A percentile compares a stretch with the other conserved stretches of the same genome.
phyloP scores from a whole-genome alignment of 106 monocot species.

The Iris macrosiphon region DNA sequence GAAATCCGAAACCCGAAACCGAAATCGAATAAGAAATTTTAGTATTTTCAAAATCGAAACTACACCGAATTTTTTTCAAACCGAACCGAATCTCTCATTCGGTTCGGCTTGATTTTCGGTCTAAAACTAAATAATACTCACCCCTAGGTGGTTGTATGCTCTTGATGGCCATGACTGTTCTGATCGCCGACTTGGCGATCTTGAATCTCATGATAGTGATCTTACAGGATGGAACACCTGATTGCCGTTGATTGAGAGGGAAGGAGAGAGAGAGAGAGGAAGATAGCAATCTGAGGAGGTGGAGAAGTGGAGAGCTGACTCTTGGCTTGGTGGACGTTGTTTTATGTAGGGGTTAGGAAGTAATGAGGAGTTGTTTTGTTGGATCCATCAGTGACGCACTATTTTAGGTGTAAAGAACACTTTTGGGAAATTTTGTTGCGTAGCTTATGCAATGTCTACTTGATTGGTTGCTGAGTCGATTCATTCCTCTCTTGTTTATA shows the following conservation, averaged over 20 bases:
- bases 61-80: too few species aligned
- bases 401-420: neutral
- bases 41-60: too few species aligned
- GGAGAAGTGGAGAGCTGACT: neutral
- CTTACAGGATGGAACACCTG: neutral
- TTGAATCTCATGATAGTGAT: neutral
- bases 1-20: too few species aligned
- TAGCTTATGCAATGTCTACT: neutral
- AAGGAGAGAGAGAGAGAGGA: neutral
- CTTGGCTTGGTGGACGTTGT: neutral
- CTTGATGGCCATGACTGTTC: constrained; percentile 13
- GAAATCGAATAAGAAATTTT: too few species aligned
- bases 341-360: neutral
- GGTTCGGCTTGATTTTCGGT: too few species aligned
- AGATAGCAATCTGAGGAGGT: neutral
- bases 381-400: neutral
- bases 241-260: constrained; percentile 14
- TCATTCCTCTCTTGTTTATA: neutral
- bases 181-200: neutral
- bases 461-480: constrained; percentile 8
- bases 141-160: constrained; percentile 1
- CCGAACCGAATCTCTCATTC: too few species aligned
- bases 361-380: neutral
- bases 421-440: neutral
- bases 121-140: too few species aligned